Conservation (phyloP, 176 grass and related monocot genomes). For the Aegilops speltoides region DNA sequence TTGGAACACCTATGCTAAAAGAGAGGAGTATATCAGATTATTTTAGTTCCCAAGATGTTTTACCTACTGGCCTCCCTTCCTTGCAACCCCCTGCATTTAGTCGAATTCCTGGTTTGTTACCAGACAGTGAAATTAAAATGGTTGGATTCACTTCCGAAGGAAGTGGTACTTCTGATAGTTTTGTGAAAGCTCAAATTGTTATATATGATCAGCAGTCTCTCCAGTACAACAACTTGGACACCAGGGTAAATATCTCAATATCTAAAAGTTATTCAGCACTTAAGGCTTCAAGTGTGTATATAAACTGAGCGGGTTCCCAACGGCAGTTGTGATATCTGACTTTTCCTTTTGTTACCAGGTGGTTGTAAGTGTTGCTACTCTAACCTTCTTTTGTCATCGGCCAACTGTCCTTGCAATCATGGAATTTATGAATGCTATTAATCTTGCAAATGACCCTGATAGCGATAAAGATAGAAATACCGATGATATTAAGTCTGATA, state of each 20-base stretch:
- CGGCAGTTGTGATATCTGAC: conserved; percentile 1
- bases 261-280: neutral
- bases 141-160: conserved; percentile 44
- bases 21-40: conserved; percentile 57
- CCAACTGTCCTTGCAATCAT: conserved; percentile 90
- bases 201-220: conserved; percentile 89
- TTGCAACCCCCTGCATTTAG: conserved; percentile 68
- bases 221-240: conserved; percentile 86
- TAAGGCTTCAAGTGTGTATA: conserved; percentile 24
- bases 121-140: conserved; percentile 58
- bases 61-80: conserved; percentile 51
- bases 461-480: conserved; percentile 40
- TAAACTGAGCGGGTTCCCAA: conserved; percentile 13
- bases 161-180: conserved; percentile 66
- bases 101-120: conserved; percentile 83
- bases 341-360: conserved; percentile 65
- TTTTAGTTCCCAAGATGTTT: conserved; percentile 54
- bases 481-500: conserved; percentile 24
- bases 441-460: conserved; percentile 52
- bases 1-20: conserved; percentile 52
- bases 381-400: conserved; percentile 94
- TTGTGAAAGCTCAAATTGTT: conserved; percentile 93
- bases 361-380: conserved; percentile 75
- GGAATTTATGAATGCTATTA: conserved; percentile 93
- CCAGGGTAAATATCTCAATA: conserved; percentile 62